Evolutionary conservation across 2,329 filamentous ascomycete genomes (phyloP).

Genomic region (Penicillium thymicola): DNA sequence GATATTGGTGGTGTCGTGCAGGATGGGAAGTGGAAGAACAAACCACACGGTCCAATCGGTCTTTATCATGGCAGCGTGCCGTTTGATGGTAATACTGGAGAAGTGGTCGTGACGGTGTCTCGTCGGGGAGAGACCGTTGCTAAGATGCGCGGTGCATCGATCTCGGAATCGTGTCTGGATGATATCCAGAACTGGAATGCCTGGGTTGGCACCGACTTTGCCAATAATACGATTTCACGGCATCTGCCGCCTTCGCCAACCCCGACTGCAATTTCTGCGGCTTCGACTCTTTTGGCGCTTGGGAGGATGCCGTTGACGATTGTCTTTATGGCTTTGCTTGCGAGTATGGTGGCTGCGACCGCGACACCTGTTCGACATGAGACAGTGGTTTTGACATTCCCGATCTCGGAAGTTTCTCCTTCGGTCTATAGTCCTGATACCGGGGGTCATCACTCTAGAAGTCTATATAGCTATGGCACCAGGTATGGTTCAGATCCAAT

Average conservation of each 20-base stretch:
- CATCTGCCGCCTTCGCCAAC: neutral
- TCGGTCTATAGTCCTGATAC: neutral
- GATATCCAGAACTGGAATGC: conserved; percentile 8
- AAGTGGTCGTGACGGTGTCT: conserved; percentile 3
- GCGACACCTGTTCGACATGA: neutral
- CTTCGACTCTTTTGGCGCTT: neutral
- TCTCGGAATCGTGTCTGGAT: neutral
- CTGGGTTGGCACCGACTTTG: conserved; percentile 7
- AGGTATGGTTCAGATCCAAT: neutral
- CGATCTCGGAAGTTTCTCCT: neutral
- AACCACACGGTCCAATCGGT: neutral
- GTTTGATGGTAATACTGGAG: conserved; percentile 2
- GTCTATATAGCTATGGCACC: neutral
- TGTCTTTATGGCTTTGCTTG: conserved; percentile 4
- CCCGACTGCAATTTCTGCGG: neutral
- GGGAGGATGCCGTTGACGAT: neutral
- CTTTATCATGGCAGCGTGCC: conserved; percentile 8
- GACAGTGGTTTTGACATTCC: neutral
- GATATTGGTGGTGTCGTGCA: neutral
- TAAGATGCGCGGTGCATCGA: conserved; percentile 4
- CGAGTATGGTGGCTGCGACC: conserved; percentile 4
- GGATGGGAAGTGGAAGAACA: conserved; percentile 1
- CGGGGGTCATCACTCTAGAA: too few species aligned
- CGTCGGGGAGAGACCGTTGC: neutral
- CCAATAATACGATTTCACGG: neutral